Evolutionary conservation across 148 eudicot genomes (phyloP).

Genomic region (Polygonum aviculare): DNA sequence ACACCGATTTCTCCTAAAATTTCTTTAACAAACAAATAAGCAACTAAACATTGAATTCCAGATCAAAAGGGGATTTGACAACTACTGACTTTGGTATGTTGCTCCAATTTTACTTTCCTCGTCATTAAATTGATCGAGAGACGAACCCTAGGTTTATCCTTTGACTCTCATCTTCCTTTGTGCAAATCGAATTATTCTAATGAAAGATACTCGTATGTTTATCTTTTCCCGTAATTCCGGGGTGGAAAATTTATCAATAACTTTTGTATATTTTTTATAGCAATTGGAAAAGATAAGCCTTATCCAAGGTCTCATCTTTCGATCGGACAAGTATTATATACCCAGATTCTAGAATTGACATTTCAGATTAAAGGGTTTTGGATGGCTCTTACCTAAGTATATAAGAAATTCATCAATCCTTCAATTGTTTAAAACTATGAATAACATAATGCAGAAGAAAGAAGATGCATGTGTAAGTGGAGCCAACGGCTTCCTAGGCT

Average conservation of each 20-base stretch:
- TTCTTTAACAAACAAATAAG: background rate
- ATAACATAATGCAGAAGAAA: background rate
- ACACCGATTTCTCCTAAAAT: too few relatives aligned
- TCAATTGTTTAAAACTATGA: background rate
- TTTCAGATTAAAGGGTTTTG: too few relatives aligned
- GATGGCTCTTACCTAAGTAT: background rate
- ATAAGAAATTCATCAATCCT: background rate
- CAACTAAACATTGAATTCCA: background rate
- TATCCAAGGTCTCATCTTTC: background rate
- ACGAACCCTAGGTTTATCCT: background rate
- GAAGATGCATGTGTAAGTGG: slow-evolving; percentile 71
- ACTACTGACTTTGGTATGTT: background rate
- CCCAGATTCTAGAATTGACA: background rate
- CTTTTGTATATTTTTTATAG: background rate
- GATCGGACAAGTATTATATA: background rate
- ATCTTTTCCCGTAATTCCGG: too few relatives aligned
- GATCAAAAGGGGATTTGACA: background rate
- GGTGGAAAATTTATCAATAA: too few relatives aligned
- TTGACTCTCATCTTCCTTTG: too few relatives aligned
- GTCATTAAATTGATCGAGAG: background rate
- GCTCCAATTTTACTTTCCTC: background rate
- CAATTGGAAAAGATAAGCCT: background rate
- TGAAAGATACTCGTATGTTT: too few relatives aligned
- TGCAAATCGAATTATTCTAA: too few relatives aligned
- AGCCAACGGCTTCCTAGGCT: slow-evolving; percentile 85